Evolutionary conservation across 768 basidiomycete species (phyloP), one percentile per base, ranked within the genome.

Genomic region (Mycena kentingensis): DNA sequence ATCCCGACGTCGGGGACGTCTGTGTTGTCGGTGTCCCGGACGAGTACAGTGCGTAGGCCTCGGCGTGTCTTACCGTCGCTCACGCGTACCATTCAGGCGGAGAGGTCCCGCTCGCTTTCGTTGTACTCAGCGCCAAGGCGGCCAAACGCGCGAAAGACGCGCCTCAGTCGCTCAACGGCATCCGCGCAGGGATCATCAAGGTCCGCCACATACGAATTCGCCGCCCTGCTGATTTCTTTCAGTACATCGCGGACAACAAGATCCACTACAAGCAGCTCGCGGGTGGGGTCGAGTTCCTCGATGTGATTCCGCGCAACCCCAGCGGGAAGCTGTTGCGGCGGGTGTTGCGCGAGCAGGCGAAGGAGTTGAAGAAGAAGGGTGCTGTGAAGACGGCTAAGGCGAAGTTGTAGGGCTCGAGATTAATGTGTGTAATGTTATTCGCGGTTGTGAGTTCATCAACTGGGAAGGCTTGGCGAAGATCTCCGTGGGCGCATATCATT

Each of bases 21-120:
- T 85, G 86, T 55, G 84, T 88, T 4, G 80, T 88, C 16, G 80
- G 83, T 1, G 60, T 84, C 26, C 80, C 78, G 6, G 82, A 89
- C 62, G 85, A 87, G 10, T 89, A 80, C 54, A 83, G 79, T 75
- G 25, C 35, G 73, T 5, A 27, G 21, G 21, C 65, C 1, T 27
- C 38, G 29, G 26, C 10, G 42, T 12, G 42, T 7, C 10, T 44
- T 18, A 22, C 21, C 15, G 42, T 18, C 26, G 26, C 16, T 16
- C 45, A 38, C 51, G 35, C 32, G 41, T 18, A 58, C 56, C 24
- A 58, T 11, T 22, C 41, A 78, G 76, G 72, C 51, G 87, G 88
- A 15, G 87, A 89, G 63, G 67, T 86, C 4, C 88, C 87, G 0
- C 60, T 87, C 60, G 87, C 86, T 4, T 88, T 80, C 57, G 77